Evolutionary conservation across 352 stramenopile genomes (phyloP), one percentile per base, ranked within the genome.

Genomic region (Phytophthora syringae): DNA sequence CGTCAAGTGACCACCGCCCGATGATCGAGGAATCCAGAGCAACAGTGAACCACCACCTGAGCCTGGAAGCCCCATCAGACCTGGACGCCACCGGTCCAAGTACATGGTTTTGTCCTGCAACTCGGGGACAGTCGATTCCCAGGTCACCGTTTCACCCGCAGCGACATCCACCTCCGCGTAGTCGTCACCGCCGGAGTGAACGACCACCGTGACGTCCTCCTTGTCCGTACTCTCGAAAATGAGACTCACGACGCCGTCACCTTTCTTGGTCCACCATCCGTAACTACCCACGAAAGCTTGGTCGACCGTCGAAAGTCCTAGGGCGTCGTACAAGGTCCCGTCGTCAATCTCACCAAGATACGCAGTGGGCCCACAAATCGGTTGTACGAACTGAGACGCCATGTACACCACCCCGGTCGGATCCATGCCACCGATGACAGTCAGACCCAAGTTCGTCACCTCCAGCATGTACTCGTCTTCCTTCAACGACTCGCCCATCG

Each of bases 91-190:
- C 25, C 77, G 77, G 59, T 86, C 77, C 25, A 86, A 25, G 59
- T 86, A 86, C 56, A 86, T 11, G 0, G 69, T 84, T 58, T 82
- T 82, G 49, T 85, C 73, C 48, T 82, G 60, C 32, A 85, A 63
- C 7, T 70, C 58, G 0, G 60, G 34, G 12, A 85, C 56, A 3
- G 48, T 71, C 9, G 70, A 68, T 20, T 73, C 71, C 76, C 76
- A 85, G 0, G 52, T 60, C 40, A 72, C 74, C 0, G 56, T 85
- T 21, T 44, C 27, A 7, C 74, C 71, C 20, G 64, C 67, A 6
- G 64, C 67, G 9, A 85, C 72, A 11, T 74, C 39, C 9, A 86
- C 75, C 16, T 83, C 34, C 13, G 54, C 58, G 13, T 79, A 67
- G n/a, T 73, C 51, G 11, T 64, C 40, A 50, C 77, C 77, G 24